Evolutionary conservation across 2,329 filamentous ascomycete genomes (phyloP).

Genomic region (Diaporthe australafricana): DNA sequence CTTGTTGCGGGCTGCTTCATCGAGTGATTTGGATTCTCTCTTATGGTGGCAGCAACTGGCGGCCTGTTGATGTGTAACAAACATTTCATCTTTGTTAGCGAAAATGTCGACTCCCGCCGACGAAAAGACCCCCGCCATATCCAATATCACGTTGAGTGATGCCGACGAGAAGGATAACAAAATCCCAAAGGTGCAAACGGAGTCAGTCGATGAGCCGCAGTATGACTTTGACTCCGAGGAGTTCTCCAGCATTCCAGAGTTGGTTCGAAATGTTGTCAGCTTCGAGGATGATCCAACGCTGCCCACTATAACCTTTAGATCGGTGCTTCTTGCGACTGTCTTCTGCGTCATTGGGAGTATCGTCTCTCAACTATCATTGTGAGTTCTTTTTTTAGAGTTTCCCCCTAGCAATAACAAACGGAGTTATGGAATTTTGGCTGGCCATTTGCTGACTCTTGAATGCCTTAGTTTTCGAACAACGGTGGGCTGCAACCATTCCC

Average conservation of each 20-base stretch:
- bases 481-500: background rate
- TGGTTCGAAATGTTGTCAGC: constrained; percentile 40
- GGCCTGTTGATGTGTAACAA: background rate
- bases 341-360: constrained; percentile 39
- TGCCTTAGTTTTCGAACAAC: constrained; percentile 13
- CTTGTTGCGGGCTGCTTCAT: background rate
- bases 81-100: background rate
- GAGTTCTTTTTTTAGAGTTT: background rate
- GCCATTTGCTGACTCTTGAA: background rate
- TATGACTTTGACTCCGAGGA: constrained; percentile 26
- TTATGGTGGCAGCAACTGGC: background rate
- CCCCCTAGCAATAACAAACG: too few species aligned
- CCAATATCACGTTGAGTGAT: background rate
- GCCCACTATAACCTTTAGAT: constrained; percentile 39
- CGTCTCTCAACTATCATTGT: constrained; percentile 37
- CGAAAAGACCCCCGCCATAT: constrained; percentile 6
- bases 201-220: constrained; percentile 19
- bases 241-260: constrained; percentile 36
- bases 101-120: background rate
- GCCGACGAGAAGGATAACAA: background rate
- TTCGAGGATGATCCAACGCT: constrained; percentile 39
- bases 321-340: constrained; percentile 35
- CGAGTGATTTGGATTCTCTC: background rate
- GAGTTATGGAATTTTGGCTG: background rate
- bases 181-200: background rate